phyloP scores from a whole-genome alignment of 371 early-diverging fungal species.

The Zychaea mexicana region DNA sequence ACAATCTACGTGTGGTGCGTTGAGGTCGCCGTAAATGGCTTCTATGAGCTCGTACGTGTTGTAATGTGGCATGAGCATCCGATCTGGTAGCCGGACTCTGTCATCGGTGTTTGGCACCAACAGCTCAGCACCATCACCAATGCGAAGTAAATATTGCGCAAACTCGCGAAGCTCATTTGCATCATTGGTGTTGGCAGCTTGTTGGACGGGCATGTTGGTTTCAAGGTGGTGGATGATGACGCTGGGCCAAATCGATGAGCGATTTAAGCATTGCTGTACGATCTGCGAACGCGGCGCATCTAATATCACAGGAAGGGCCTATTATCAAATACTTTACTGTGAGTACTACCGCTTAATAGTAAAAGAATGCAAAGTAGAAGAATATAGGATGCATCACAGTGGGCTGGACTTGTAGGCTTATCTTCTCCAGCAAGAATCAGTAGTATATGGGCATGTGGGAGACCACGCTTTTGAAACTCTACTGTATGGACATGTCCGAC shows the following conservation, averaged over 20 bases:
- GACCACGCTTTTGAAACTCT: neutral
- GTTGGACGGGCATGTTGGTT: constrained; percentile 17
- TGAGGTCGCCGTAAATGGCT: neutral
- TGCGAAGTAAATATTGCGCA: constrained; percentile 7
- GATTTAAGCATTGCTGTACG: neutral
- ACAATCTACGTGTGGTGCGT: no score
- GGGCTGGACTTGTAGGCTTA: neutral
- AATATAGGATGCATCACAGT: no score
- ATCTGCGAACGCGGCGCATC: constrained; percentile 6
- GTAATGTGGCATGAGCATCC: neutral
- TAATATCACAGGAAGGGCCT: neutral
- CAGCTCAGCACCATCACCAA: neutral
- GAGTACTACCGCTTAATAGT: no score
- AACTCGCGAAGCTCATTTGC: constrained; percentile 8
- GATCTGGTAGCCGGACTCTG: neutral
- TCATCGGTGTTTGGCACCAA: neutral
- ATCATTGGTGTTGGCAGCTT: neutral
- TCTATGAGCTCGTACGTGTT: neutral
- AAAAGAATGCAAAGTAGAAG: no score
- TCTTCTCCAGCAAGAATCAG: neutral
- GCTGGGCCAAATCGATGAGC: neutral
- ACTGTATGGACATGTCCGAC: neutral
- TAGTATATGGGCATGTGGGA: neutral
- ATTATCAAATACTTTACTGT: no score
- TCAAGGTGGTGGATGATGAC: neutral